Evolutionary conservation across 208 protist genomes (phyloP), one percentile per base, ranked within the genome.

Genomic region (Crithidia fasciculata): DNA sequence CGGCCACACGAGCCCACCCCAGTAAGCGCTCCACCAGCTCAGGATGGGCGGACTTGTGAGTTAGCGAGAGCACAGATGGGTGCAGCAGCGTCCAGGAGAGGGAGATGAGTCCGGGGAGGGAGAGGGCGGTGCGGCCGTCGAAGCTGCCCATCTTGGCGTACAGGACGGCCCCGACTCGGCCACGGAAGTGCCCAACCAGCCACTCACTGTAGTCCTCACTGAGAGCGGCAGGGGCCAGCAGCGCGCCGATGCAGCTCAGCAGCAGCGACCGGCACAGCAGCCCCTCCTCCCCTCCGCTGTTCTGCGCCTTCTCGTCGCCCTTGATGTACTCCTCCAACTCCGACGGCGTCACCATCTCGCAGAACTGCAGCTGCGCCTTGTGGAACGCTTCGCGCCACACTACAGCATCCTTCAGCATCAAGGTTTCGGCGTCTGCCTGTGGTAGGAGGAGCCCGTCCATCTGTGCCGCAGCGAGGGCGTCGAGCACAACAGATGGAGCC

Each of bases 121-220:
- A 54, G 0, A 90, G 78, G 5, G 55, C 53, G 12, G 82, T 69
- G n/a, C 74, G 72, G 13, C 58, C 62, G 44, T 86, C 75, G 53
- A 90, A 89, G 13, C 63, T 73, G 40, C 80, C 68, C 75, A 94
- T 83, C 66, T 83, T 85, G 6, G 76, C 60, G 74, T 84, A 80
- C 59, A 91, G 57, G 39, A 81, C 76, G 18, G 74, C 73, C 3
- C 72, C 62, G 54, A 89, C 65, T 36, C 85, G 86, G 39, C 80
- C 84, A 43, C 78, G 79, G 72, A 88, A 91, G 60, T 85, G 83
- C 10, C 88, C 80, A 19, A 72, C 54, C 40, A 94, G 52, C 84
- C 86, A 94, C 8, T 82, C 68, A 2, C 52, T 60, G 36, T 84
- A 87, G 47, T 82, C 74, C 36, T 64, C 39, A 7, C 54, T 54